A percentile compares a stretch with the other conserved stretches of the same genome.
Evolutionary conservation across 1,284 basidiomycete species (phyloP).

Genomic region (Tylopilus sp.): DNA sequence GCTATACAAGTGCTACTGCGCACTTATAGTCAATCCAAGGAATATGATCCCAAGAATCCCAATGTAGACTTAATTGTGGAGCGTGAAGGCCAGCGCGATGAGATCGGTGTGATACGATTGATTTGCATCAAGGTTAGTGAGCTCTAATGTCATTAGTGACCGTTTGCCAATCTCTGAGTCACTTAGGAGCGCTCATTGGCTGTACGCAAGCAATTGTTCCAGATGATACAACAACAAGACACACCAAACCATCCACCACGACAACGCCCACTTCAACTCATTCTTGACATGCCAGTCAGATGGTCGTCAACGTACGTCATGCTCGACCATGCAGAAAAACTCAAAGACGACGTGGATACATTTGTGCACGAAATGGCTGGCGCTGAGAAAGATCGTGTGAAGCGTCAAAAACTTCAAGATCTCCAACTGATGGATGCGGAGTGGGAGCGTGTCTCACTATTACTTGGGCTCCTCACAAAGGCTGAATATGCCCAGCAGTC

Average conservation of each 20-base stretch:
- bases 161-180: no score
- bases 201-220: neutral
- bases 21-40: neutral
- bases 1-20: neutral
- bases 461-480: neutral
- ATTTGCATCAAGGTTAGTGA: no score
- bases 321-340: neutral
- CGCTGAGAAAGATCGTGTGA: constrained; percentile 2
- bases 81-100: constrained; percentile 9
- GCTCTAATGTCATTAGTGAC: no score
- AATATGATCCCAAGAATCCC: constrained; percentile 1
- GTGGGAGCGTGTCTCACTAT: neutral
- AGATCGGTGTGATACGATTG: no score
- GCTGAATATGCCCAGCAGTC: constrained; percentile 1
- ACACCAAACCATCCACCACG: neutral
- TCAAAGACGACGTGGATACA: neutral
- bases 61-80: no score
- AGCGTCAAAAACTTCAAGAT: neutral
- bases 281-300: neutral
- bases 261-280: neutral
- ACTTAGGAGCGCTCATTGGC: constrained; percentile 1
- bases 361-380: constrained; percentile 5
- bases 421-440: constrained; percentile 4
- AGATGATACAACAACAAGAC: neutral
- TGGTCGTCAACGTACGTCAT: neutral